Conservation (phyloP, 2,329 filamentous ascomycete genomes). For the Ophiostoma australiae region DNA sequence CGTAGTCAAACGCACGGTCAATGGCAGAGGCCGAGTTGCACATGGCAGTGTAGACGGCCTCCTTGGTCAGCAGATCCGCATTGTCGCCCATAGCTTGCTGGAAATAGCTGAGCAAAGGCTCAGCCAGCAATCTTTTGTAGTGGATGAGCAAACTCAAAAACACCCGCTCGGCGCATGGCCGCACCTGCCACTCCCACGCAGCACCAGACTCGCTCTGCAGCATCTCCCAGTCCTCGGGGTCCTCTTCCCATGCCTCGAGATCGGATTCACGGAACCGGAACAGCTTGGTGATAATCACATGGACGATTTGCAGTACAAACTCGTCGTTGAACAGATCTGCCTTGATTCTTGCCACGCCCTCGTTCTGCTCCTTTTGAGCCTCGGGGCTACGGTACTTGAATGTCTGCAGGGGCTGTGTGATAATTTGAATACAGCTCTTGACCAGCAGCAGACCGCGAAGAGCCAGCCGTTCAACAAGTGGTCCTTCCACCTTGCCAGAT, state of each 20-base stretch:
- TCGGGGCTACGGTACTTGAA: conserved; percentile 77
- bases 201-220: conserved; percentile 79
- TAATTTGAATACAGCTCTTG: conserved; percentile 77
- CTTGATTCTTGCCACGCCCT: conserved; percentile 66
- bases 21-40: conserved; percentile 77
- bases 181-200: conserved; percentile 86
- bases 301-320: conserved; percentile 75
- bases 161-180: conserved; percentile 87
- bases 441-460: conserved; percentile 79
- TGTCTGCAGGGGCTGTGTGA: conserved; percentile 71
- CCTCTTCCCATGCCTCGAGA: conserved; percentile 86
- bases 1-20: conserved; percentile 73
- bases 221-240: conserved; percentile 92
- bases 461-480: conserved; percentile 71
- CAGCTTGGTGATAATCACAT: conserved; percentile 77
- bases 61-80: conserved; percentile 73
- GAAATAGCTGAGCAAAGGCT: conserved; percentile 79
- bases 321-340: conserved; percentile 68
- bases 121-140: conserved; percentile 75
- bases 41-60: conserved; percentile 91
- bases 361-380: conserved; percentile 69
- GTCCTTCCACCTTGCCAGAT: conserved; percentile 49
- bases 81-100: conserved; percentile 63
- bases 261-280: conserved; percentile 84
- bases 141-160: conserved; percentile 88